Evolutionary conservation across 2,329 filamentous ascomycete genomes (phyloP).

Genomic region (Ophiostoma quercus): DNA sequence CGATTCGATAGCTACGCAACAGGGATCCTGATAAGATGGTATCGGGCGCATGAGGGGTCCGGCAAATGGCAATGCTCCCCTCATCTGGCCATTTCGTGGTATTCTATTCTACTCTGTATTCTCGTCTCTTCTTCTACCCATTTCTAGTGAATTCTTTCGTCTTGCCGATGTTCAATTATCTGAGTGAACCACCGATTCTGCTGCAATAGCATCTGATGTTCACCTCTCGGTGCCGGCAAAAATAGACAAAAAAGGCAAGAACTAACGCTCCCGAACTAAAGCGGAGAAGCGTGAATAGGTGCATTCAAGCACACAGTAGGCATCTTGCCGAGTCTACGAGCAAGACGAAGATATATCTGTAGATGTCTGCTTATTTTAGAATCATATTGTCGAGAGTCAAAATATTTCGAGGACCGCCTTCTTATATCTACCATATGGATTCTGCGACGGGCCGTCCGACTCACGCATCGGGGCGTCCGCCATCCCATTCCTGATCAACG

Average conservation of each 20-base stretch:
- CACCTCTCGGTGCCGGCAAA: neutral
- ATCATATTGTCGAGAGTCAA: too few relatives aligned
- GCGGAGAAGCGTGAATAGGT: neutral
- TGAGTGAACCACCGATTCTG: too few relatives aligned
- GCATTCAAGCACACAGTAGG: neutral
- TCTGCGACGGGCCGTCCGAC: neutral
- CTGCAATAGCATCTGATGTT: neutral
- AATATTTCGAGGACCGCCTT: too few relatives aligned
- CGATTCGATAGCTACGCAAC: neutral
- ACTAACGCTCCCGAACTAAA: neutral
- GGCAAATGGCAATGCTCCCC: neutral
- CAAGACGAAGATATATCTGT: neutral
- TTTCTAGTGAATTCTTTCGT: neutral
- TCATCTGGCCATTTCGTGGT: neutral
- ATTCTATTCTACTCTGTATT: neutral
- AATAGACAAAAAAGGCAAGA: slow-evolving; percentile 10
- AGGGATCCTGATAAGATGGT: neutral
- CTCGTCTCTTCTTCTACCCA: neutral
- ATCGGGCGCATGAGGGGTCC: neutral
- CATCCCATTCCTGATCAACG: neutral
- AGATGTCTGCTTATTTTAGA: too few relatives aligned
- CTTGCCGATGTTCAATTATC: neutral
- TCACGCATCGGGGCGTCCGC: neutral
- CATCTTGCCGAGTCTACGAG: neutral
- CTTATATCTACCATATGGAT: neutral